A percentile compares a stretch with the other conserved stretches of the same genome.
phyloP scores from a whole-genome alignment of 2,329 filamentous ascomycete genomes.

The Aspergillus sclerotialis region DNA sequence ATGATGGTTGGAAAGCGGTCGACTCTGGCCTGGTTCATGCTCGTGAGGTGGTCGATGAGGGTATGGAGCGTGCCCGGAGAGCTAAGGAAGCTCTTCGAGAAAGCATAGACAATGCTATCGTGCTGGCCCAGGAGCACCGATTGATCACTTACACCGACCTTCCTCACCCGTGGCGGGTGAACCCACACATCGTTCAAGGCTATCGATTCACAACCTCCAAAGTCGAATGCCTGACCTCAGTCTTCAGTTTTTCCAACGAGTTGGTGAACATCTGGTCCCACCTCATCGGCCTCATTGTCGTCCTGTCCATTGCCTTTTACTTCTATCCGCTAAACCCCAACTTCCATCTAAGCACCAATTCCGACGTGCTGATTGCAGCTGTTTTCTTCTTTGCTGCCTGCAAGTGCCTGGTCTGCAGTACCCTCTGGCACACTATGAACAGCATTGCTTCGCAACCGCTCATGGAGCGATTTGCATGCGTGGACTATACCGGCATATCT shows the following conservation, averaged over 20 bases:
- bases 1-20: constrained; percentile 70
- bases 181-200: constrained; percentile 83
- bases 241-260: constrained; percentile 84
- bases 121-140: constrained; percentile 68
- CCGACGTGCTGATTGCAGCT: constrained; percentile 83
- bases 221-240: constrained; percentile 76
- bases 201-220: constrained; percentile 94
- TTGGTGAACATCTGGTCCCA: constrained; percentile 98
- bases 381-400: constrained; percentile 94
- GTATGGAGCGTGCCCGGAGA: constrained; percentile 72
- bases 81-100: constrained; percentile 78
- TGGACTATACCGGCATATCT: constrained; percentile 97
- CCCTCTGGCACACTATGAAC: constrained; percentile 98
- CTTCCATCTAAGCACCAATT: constrained; percentile 77
- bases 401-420: constrained; percentile 91
- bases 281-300: constrained; percentile 76
- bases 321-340: constrained; percentile 86
- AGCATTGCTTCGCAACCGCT: constrained; percentile 83
- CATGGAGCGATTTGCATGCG: constrained; percentile 92
- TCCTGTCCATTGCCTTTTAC: constrained; percentile 85
- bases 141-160: constrained; percentile 85
- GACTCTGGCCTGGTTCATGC: constrained; percentile 72
- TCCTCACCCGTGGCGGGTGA: constrained; percentile 86
- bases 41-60: constrained; percentile 69
- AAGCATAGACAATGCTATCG: constrained; percentile 72